A percentile compares a stretch with the other conserved stretches of the same genome.
phyloP scores from a whole-genome alignment of 192 early-diverging fungal species.

The Coemansia nantahalensis region DNA sequence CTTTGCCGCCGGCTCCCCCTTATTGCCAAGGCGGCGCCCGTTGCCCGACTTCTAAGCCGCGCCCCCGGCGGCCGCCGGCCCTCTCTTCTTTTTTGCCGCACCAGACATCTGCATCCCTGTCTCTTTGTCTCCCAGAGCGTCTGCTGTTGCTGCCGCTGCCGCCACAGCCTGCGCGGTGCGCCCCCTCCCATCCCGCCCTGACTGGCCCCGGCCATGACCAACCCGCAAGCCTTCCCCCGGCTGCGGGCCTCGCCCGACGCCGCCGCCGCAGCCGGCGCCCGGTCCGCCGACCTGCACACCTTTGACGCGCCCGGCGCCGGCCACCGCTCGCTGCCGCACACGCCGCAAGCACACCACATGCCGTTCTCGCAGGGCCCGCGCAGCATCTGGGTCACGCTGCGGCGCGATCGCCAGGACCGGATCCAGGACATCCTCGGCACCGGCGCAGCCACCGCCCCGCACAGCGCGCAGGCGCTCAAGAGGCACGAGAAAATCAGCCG shows the following conservation, averaged over 20 bases:
- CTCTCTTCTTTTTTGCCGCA: too few species aligned
- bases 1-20: too few species aligned
- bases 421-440: slow-evolving; percentile 29
- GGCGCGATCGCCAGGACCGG: slow-evolving; percentile 33
- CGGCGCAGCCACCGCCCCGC: slow-evolving; percentile 7
- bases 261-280: neutral
- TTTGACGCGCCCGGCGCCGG: slow-evolving; percentile 13
- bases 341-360: slow-evolving; percentile 19
- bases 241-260: slow-evolving; percentile 34
- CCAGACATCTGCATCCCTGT: too few species aligned
- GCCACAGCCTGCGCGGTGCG: too few species aligned
- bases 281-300: slow-evolving; percentile 7
- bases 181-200: too few species aligned
- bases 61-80: too few species aligned
- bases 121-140: neutral
- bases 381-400: slow-evolving; percentile 28
- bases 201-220: slow-evolving; percentile 23
- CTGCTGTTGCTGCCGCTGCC: too few species aligned
- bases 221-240: slow-evolving; percentile 25
- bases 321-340: slow-evolving; percentile 32
- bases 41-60: too few species aligned
- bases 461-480: slow-evolving; percentile 2
- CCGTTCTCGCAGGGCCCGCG: slow-evolving; percentile 8
- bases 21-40: too few species aligned
- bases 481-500: neutral